These are phyloP conservation scores for Schizophyllum amplum DNA, from an alignment of 1,284 basidiomycete genomes.

Conservation along the genomic window DNA sequence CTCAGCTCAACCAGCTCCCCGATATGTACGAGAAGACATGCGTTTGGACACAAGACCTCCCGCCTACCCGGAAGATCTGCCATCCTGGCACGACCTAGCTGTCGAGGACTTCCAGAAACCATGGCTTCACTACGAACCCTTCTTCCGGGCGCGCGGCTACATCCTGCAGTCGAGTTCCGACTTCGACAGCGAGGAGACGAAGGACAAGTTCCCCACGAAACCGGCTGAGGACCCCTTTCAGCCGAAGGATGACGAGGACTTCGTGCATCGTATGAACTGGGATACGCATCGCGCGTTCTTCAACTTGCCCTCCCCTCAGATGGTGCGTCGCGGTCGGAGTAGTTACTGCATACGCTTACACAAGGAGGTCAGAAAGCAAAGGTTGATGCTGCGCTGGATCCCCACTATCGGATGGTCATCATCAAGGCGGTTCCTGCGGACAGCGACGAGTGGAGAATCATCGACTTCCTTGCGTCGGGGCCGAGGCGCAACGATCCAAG, in stretches of 20 bases:
- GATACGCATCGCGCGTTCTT: slow-evolving; percentile 1
- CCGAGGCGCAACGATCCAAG: slow-evolving; percentile 8
- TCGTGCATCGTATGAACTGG: slow-evolving; percentile 6
- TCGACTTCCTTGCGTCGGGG: slow-evolving; percentile 10
- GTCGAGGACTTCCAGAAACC: slow-evolving; percentile 10
- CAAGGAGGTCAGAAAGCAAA: slow-evolving; percentile 6
- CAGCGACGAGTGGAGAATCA: slow-evolving; percentile 8
- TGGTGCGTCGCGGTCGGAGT: slow-evolving; percentile 9
- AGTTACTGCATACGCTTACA: too few species aligned
- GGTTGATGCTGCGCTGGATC: slow-evolving; percentile 13
- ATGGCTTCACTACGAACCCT: slow-evolving; percentile 12
- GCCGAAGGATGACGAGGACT: slow-evolving; percentile 5
- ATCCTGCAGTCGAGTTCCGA: slow-evolving; percentile 6
- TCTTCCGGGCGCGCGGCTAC: slow-evolving; percentile 9
- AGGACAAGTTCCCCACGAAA: not conserved
- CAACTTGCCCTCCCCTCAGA: slow-evolving; percentile 6
- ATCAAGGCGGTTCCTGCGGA: slow-evolving; percentile 11
- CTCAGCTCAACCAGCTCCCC: too few species aligned
- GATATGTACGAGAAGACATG: not conserved
- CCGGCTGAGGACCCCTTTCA: slow-evolving; percentile 7
- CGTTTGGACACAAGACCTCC: not conserved
- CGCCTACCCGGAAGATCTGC: not conserved
- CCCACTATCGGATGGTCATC: slow-evolving; percentile 11
- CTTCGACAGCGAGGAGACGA: not conserved
- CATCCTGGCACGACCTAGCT: slow-evolving; percentile 1